Percentiles rank a stretch among this genome's conserved stretches.
These are phyloP conservation scores for Talaromyces sp. DNA, from an alignment of 2,329 filamentous ascomycete species.

Conservation along the genomic window DNA sequence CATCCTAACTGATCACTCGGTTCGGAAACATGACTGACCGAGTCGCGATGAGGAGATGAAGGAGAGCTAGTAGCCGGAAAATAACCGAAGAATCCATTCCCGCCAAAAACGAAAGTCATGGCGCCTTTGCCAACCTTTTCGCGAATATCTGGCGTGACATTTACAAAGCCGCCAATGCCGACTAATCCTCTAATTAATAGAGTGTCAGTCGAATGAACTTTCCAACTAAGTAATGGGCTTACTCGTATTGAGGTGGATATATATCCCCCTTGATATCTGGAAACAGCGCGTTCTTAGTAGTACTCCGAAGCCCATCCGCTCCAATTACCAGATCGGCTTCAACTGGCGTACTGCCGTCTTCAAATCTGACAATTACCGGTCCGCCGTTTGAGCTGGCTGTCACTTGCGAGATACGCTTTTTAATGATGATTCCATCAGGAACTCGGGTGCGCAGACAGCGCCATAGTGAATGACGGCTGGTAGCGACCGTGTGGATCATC, in stretches of 20 bases:
- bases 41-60: conserved; percentile 21
- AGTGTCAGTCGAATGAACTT: not conserved
- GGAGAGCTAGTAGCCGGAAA: conserved; percentile 29
- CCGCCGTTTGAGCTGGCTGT: conserved; percentile 20
- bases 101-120: conserved; percentile 44
- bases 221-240: conserved; percentile 7
- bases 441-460: conserved; percentile 32
- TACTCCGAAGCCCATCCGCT: conserved; percentile 39
- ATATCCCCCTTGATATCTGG: conserved; percentile 22
- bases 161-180: conserved; percentile 45
- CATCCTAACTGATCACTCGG: conserved; percentile 35
- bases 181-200: conserved; percentile 31
- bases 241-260: conserved; percentile 41
- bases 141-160: conserved; percentile 24
- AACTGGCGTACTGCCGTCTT: conserved; percentile 27
- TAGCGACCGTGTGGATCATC: conserved; percentile 30
- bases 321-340: conserved; percentile 42
- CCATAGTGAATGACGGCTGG: conserved; percentile 39
- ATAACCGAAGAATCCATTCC: conserved; percentile 50
- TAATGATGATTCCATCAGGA: conserved; percentile 30
- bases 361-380: conserved; percentile 29
- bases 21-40: conserved; percentile 23
- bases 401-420: conserved; percentile 29
- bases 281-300: conserved; percentile 35
- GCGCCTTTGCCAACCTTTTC: conserved; percentile 30